phyloP scores from a whole-genome alignment of 2,329 filamentous ascomycete species.

The Diaporthe helianthi region DNA sequence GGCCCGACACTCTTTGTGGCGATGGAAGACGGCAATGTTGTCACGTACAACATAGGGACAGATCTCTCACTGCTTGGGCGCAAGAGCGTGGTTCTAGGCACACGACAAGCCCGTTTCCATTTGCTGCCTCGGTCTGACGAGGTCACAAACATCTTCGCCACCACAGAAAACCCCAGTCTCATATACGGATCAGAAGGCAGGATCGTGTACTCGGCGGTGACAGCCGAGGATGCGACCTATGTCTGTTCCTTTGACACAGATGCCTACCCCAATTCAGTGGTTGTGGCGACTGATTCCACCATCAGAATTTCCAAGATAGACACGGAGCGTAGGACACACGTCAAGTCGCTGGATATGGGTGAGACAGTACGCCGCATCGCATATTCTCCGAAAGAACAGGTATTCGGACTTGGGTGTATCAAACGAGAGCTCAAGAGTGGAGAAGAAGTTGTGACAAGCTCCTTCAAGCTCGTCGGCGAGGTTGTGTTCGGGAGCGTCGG shows the following conservation, averaged over 20 bases:
- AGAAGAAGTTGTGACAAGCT: conserved; percentile 77
- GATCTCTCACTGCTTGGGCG: conserved; percentile 72
- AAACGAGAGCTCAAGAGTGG: conserved; percentile 73
- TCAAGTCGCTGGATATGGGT: conserved; percentile 78
- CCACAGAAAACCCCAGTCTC: conserved; percentile 90
- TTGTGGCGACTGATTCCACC: conserved; percentile 78
- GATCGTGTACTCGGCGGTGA: conserved; percentile 92
- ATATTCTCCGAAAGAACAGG: conserved; percentile 79
- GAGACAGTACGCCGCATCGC: conserved; percentile 88
- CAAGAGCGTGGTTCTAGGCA: conserved; percentile 85
- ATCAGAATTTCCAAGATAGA: conserved; percentile 85
- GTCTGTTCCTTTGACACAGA: conserved; percentile 84
- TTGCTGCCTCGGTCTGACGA: conserved; percentile 73
- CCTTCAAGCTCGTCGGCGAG: conserved; percentile 91
- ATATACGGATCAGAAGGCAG: conserved; percentile 90
- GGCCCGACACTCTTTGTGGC: conserved; percentile 84
- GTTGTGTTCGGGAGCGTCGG: conserved; percentile 82
- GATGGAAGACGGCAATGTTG: conserved; percentile 89
- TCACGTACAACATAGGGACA: conserved; percentile 77
- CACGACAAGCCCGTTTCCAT: conserved; percentile 82
- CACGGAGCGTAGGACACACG: conserved; percentile 84
- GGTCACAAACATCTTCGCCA: conserved; percentile 85
- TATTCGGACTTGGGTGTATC: conserved; percentile 88
- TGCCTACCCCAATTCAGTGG: conserved; percentile 81
- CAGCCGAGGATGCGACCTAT: conserved; percentile 81